These are phyloP conservation scores for Mallotus nudiflorus DNA, from an alignment of 345 rosid species.

Conservation along the genomic window DNA sequence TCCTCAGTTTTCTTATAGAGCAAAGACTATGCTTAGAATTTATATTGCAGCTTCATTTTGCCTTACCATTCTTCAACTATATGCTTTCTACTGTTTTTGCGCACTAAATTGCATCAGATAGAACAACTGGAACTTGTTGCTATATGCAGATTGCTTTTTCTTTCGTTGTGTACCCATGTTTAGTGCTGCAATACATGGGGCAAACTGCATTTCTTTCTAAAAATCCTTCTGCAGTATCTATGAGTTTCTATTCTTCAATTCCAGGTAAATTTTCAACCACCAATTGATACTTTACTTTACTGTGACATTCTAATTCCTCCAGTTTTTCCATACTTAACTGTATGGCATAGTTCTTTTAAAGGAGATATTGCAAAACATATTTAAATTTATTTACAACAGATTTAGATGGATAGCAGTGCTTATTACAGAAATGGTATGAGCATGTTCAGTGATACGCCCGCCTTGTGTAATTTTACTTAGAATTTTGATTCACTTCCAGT, in stretches of 20 bases:
- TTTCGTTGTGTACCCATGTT: constrained; percentile 79
- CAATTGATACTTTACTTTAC: neutral
- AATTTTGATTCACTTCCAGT: constrained; percentile 10
- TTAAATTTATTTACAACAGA: neutral
- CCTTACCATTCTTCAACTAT: neutral
- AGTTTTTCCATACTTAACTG: neutral
- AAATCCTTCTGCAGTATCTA: constrained; percentile 55
- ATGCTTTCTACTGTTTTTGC: neutral
- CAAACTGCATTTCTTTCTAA: constrained; percentile 93
- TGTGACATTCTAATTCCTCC: constrained; percentile 18
- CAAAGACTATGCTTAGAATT: neutral
- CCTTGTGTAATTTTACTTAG: too few species aligned
- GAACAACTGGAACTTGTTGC: neutral
- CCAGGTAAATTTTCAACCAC: constrained; percentile 55
- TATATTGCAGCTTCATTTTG: neutral
- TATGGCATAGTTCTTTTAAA: neutral
- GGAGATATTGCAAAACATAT: neutral
- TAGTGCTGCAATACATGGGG: constrained; percentile 98
- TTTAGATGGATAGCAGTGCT: too few species aligned
- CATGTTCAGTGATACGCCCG: too few species aligned
- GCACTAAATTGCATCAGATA: neutral
- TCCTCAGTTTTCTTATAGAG: neutral
- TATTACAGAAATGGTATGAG: neutral
- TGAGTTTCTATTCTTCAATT: constrained; percentile 80
- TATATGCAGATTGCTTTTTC: constrained; percentile 72